Base-by-base conservation (phyloP, 805 yeast species). In the Saturnispora dispora region DNA sequence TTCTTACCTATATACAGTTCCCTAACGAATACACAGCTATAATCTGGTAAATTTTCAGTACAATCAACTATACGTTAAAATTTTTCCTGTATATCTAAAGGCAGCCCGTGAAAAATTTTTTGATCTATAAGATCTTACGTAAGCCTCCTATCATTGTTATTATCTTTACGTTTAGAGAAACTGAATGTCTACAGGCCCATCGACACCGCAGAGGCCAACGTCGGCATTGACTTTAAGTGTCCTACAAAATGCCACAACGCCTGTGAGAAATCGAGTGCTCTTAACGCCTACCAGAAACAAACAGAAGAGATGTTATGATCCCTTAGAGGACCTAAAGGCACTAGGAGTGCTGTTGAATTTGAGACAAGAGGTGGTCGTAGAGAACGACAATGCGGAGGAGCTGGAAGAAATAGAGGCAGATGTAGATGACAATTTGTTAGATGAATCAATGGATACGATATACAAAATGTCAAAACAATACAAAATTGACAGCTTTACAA, bases 171-270 rank as follows among this genome's bases (percentile, higher is more conserved):
- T 9, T 30, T 11, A 30, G 33, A 30, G 33, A 30, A 30, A 13
- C 33, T 25, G 22, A 3, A 40, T 30, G 6, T 51, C 50, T 15
- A 41, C 36, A n/a, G 41, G 52, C 11, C 49, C 56, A 22, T 47
- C 55, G 4, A 62, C 61, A 10, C 55, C 49, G 39, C 55, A 56
- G 41, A 55, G 65, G 6, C 63, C 65, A 15, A 55, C 61, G 39
- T 66, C 71, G 1, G 70, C 71, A 8, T 56, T 67, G 11, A 64
- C 68, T 1, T 47, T 63, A 41, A 56, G 59, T 30, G 64, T 68
- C 0, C 56, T 66, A 23, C 58, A 63, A 10, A 68, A 63, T 48
- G 60, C 63, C 7, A 56, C 64, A 10, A 62, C 66, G 3, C 70
- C 69, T 10, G 56, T 65, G 32, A 47, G 67, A 51, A 62, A 62